Conservation (phyloP, 1,284 basidiomycete species). For the Leccinum pallidistipes region DNA sequence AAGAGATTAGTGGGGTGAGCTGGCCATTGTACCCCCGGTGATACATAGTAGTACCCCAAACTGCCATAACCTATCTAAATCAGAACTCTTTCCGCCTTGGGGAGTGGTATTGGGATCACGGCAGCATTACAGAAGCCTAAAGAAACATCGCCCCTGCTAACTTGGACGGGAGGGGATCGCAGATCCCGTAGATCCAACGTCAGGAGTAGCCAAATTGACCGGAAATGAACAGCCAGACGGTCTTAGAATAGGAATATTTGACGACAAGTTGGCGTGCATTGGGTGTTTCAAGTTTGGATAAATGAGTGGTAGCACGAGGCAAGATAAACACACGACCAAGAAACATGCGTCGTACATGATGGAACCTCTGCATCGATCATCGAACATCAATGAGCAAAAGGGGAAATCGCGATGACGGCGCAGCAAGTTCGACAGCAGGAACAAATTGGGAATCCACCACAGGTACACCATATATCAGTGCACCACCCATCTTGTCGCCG, state of each 20-base stretch:
- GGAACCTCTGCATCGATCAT: constrained; percentile 22
- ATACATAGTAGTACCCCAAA: too few relatives aligned
- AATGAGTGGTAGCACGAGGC: constrained; percentile 26
- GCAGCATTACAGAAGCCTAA: too few relatives aligned
- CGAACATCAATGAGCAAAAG: constrained; percentile 35
- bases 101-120: too few relatives aligned
- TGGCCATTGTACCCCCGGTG: too few relatives aligned
- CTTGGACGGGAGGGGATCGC: background rate
- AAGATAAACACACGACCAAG: constrained; percentile 16
- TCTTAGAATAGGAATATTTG: constrained; percentile 19
- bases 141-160: too few relatives aligned
- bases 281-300: constrained; percentile 31
- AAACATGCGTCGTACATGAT: constrained; percentile 16
- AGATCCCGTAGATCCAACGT: constrained; percentile 24
- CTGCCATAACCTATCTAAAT: too few relatives aligned
- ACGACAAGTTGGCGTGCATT: constrained; percentile 17
- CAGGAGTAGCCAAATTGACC: constrained; percentile 1
- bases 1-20: too few relatives aligned
- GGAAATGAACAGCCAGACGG: constrained; percentile 12
- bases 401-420: constrained; percentile 51
- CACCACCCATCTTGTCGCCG: constrained; percentile 18
- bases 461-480: constrained; percentile 47
- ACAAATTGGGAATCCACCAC: constrained; percentile 46
- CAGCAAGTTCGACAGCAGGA: constrained; percentile 51
- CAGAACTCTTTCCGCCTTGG: too few relatives aligned